phyloP scores from a whole-genome alignment of 495 filamentous ascomycete species.

The Neurospora sp. region DNA sequence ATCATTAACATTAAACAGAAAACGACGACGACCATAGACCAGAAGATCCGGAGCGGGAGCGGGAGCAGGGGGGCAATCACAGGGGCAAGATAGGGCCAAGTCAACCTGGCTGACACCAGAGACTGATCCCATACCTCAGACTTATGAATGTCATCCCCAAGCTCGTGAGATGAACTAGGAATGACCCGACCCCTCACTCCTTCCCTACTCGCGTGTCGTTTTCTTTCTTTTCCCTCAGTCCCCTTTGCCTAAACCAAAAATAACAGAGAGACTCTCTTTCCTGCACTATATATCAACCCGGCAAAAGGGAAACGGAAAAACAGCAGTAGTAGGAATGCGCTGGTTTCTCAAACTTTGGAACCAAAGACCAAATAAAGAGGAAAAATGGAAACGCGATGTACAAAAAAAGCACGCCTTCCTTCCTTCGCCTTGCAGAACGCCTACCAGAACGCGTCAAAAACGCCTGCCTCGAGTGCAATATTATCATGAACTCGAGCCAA shows the following conservation, averaged over 20 bases:
- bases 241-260: background rate
- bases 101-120: background rate
- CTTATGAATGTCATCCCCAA: background rate
- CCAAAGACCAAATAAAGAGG: background rate
- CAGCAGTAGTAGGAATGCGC: background rate
- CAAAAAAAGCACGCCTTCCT: background rate
- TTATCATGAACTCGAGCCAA: background rate
- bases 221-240: background rate
- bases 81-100: background rate
- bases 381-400: background rate
- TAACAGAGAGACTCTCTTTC: background rate
- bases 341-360: background rate
- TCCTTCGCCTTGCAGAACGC: background rate
- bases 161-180: background rate
- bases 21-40: background rate
- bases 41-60: background rate
- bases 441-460: background rate
- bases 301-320: background rate
- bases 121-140: background rate
- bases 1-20: background rate
- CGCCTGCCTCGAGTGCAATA: background rate
- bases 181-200: background rate
- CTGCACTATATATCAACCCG: background rate
- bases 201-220: background rate
- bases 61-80: background rate